These are phyloP conservation scores for Aspergillus phoenicis DNA, from an alignment of 2,329 filamentous ascomycete species.

Conservation along the genomic window DNA sequence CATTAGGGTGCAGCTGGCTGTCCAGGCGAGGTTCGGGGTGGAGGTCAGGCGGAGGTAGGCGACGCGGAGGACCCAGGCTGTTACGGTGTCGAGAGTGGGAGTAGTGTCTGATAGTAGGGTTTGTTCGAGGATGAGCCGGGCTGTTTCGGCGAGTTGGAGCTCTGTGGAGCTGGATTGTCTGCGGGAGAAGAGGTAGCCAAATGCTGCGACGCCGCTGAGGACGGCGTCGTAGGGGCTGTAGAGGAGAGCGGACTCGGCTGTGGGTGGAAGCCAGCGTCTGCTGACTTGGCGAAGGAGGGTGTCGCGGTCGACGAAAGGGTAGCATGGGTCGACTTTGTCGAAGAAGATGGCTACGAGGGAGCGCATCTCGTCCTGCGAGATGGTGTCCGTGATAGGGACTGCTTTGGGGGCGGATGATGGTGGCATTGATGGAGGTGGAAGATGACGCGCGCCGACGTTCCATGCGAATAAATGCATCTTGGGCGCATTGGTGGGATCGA, in stretches of 20 bases:
- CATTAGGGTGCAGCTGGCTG: constrained; percentile 61
- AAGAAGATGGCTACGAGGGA: constrained; percentile 54
- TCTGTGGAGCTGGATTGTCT: constrained; percentile 47
- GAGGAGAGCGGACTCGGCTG: constrained; percentile 19
- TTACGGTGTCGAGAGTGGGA: constrained; percentile 33
- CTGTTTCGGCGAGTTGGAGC: constrained; percentile 50
- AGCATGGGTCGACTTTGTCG: constrained; percentile 55
- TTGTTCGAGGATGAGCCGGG: constrained; percentile 51
- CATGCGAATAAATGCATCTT: constrained; percentile 60
- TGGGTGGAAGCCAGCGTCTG: constrained; percentile 32
- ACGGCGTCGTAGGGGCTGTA: constrained; percentile 50
- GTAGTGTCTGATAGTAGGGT: constrained; percentile 30
- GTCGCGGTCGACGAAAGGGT: constrained; percentile 51
- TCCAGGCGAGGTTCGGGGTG: constrained; percentile 56
- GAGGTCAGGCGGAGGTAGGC: constrained; percentile 58
- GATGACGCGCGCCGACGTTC: constrained; percentile 48
- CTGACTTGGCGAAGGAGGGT: constrained; percentile 29
- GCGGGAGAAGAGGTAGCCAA: constrained; percentile 57
- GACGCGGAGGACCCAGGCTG: constrained; percentile 56
- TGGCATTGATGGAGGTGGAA: constrained; percentile 12
- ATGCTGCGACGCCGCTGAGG: constrained; percentile 58
- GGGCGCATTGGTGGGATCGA: constrained; percentile 58
- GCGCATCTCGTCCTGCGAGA: constrained; percentile 54
- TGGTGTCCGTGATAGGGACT: constrained; percentile 49
- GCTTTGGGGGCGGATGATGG: constrained; percentile 15